Evolutionary conservation across 176 grass and related monocot species (phyloP).

Genomic region (Oryza australiensis): DNA sequence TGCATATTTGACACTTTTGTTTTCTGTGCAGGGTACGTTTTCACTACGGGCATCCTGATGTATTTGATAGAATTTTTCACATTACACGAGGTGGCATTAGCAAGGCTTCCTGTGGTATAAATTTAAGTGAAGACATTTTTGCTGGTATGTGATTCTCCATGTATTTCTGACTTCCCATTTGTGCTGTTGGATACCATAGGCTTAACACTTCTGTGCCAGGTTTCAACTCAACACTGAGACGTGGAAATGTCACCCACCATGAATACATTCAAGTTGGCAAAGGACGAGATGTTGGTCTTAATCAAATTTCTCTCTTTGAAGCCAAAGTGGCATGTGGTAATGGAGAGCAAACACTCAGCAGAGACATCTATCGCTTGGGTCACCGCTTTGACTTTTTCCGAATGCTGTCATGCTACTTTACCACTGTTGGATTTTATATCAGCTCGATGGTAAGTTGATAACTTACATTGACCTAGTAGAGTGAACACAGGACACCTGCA

Average conservation of each 20-base stretch:
- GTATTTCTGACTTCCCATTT: constrained; percentile 37
- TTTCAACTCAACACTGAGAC: constrained; percentile 87
- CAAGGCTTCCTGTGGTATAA: constrained; percentile 90
- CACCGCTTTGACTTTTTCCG: constrained; percentile 93
- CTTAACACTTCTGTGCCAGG: constrained; percentile 42
- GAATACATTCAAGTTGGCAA: constrained; percentile 97
- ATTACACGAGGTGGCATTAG: constrained; percentile 94
- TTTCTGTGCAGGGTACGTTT: constrained; percentile 77
- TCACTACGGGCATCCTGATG: constrained; percentile 97
- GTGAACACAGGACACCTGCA: background rate
- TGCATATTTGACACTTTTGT: constrained; percentile 23
- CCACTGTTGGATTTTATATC: constrained; percentile 86
- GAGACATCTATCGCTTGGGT: constrained; percentile 85
- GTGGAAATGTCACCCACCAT: constrained; percentile 89
- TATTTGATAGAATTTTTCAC: constrained; percentile 97
- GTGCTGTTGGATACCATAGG: background rate
- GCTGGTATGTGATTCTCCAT: constrained; percentile 48
- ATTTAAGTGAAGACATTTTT: constrained; percentile 86
- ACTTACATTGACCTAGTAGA: constrained; percentile 4
- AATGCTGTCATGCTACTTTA: constrained; percentile 89
- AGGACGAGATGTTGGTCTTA: constrained; percentile 88
- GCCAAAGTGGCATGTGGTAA: constrained; percentile 95
- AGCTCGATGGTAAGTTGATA: constrained; percentile 90
- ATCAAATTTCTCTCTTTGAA: constrained; percentile 92
- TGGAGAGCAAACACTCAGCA: constrained; percentile 81